Percentiles rank a stretch among this genome's conserved stretches.
phyloP scores from a whole-genome alignment of 2,329 filamentous ascomycete species.

The Stenocarpella maydis region DNA sequence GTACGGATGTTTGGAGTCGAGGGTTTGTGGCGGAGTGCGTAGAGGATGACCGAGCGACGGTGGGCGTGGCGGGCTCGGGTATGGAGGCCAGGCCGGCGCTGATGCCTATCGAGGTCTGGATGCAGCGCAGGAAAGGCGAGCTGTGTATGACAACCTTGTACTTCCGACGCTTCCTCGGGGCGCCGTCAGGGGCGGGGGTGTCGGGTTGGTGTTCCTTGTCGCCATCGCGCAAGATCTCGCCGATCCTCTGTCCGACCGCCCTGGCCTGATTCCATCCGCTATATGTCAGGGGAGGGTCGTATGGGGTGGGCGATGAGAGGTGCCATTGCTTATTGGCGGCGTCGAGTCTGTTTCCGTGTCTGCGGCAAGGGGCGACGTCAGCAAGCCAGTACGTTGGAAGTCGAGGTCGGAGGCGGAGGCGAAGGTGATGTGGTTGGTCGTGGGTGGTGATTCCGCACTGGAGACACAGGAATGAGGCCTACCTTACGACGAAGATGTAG shows the following conservation, averaged over 20 bases:
- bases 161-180: constrained; percentile 54
- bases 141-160: constrained; percentile 88
- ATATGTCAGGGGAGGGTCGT: constrained; percentile 94
- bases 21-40: constrained; percentile 30
- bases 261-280: constrained; percentile 91
- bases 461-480: constrained; percentile 37
- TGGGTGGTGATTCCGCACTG: background rate
- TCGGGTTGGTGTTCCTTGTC: constrained; percentile 50
- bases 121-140: constrained; percentile 92
- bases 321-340: constrained; percentile 96
- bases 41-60: constrained; percentile 35
- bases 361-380: constrained; percentile 41
- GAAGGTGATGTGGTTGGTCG: background rate
- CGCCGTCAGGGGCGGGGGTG: constrained; percentile 37
- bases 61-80: constrained; percentile 42
- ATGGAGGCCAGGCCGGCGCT: constrained; percentile 80
- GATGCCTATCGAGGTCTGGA: constrained; percentile 91
- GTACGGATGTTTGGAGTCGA: constrained; percentile 36
- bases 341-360: constrained; percentile 93
- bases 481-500: constrained; percentile 61
- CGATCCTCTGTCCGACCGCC: constrained; percentile 83
- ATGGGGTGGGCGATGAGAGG: constrained; percentile 88
- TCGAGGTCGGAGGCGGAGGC: constrained; percentile 5
- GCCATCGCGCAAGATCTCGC: constrained; percentile 64
- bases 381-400: constrained; percentile 1